These are phyloP conservation scores for Globisporangium cystogenes DNA, from an alignment of 352 stramenopile species.

Conservation along the genomic window DNA sequence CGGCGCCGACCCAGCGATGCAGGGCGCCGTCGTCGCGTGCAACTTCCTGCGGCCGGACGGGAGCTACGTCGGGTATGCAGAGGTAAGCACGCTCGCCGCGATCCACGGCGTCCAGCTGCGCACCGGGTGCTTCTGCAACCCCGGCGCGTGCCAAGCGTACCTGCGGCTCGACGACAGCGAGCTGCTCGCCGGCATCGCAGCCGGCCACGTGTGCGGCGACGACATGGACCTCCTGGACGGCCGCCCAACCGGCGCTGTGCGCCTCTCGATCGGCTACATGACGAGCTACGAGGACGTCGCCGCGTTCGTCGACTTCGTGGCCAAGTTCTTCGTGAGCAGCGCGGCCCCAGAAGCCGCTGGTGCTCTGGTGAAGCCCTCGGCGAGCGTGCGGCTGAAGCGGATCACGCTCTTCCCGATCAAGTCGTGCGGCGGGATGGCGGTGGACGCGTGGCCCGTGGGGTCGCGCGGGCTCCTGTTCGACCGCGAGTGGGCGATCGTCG, in stretches of 20 bases:
- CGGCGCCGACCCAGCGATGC: neutral
- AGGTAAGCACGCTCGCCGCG: slow-evolving; percentile 60
- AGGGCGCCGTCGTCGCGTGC: slow-evolving; percentile 49
- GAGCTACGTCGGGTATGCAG: slow-evolving; percentile 61
- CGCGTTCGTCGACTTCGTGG: slow-evolving; percentile 40
- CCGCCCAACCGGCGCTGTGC: slow-evolving; percentile 59
- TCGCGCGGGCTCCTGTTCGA: slow-evolving; percentile 60
- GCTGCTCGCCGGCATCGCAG: slow-evolving; percentile 42
- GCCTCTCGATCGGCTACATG: slow-evolving; percentile 76
- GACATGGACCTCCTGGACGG: slow-evolving; percentile 62
- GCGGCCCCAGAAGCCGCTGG: too few species aligned
- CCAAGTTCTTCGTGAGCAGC: slow-evolving; percentile 56
- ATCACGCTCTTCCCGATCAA: slow-evolving; percentile 75
- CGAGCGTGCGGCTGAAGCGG: slow-evolving; percentile 30
- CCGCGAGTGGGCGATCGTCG: slow-evolving; percentile 70
- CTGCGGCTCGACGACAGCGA: slow-evolving; percentile 45
- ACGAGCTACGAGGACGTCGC: slow-evolving; percentile 60
- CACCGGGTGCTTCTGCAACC: slow-evolving; percentile 79
- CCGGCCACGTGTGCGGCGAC: slow-evolving; percentile 67
- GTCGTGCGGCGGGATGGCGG: slow-evolving; percentile 58
- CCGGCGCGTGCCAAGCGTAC: slow-evolving; percentile 68
- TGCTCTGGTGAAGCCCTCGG: neutral
- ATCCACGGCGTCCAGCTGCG: slow-evolving; percentile 66
- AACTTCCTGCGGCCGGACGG: slow-evolving; percentile 56
- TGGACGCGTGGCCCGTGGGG: slow-evolving; percentile 52